These are phyloP conservation scores for Xylariaceae sp. DNA, from an alignment of 2,329 filamentous ascomycete species.

Conservation along the genomic window DNA sequence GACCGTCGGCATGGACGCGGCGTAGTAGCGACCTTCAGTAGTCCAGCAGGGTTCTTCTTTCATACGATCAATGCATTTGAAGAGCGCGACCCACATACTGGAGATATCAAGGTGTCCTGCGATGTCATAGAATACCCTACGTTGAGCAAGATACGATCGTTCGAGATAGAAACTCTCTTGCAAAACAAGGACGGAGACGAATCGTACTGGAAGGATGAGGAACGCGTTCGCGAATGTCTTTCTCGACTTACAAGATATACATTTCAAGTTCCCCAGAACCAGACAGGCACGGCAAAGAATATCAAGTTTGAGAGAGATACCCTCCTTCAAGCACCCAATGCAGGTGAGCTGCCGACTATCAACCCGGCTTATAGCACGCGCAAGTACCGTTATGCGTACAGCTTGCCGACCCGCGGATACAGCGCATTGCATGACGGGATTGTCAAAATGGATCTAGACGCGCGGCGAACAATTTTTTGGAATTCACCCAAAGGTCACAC, in stretches of 20 bases:
- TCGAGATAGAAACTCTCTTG: conserved; percentile 69
- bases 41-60: conserved; percentile 71
- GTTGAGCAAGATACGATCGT: conserved; percentile 60
- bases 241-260: conserved; percentile 44
- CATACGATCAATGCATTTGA: conserved; percentile 79
- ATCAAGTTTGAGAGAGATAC: conserved; percentile 32
- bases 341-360: conserved; percentile 65
- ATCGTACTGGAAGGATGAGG: conserved; percentile 42
- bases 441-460: conserved; percentile 62
- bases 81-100: conserved; percentile 42
- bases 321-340: conserved; percentile 50
- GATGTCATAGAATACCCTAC: conserved; percentile 66
- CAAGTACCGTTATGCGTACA: conserved; percentile 61
- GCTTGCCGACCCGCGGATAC: conserved; percentile 52
- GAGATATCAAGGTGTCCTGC: conserved; percentile 53
- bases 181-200: conserved; percentile 47
- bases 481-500: conserved; percentile 56
- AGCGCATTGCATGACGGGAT: conserved; percentile 62
- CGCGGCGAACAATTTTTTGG: conserved; percentile 55
- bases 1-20: conserved; percentile 63
- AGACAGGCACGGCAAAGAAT: not conserved
- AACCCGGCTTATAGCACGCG: conserved; percentile 54
- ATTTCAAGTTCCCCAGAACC: conserved; percentile 35
- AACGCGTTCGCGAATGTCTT: conserved; percentile 35
- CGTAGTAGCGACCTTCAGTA: conserved; percentile 66